Evolutionary conservation across 1,284 basidiomycete genomes (phyloP), one percentile per base, ranked within the genome.

Genomic region (Ustilago hordei): DNA sequence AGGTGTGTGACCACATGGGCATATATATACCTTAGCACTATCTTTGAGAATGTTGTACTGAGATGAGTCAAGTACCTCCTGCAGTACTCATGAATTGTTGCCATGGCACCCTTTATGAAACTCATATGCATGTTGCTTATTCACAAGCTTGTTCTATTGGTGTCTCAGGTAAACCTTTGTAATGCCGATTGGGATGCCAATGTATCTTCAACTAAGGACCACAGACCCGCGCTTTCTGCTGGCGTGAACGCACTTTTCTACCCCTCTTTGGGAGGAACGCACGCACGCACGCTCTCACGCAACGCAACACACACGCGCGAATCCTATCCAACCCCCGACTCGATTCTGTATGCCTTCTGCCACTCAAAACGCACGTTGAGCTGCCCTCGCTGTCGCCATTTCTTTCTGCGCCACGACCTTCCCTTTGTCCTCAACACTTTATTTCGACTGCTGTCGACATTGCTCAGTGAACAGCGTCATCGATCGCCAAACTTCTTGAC

Each of bases 261-360:
- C 23, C 48, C 31, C 28, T 32, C 4, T 50, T 32, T 23, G 3
- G n/a, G n/a, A 48, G 8, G 45, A n/a, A 7, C 48, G 48, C 48
- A 50, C 48, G 17, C 55, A 34, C 55, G 23, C 55, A 57, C 55
- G n/a, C 58, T 41, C 58, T 35, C 19, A 47, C 58, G 17, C 47
- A 50, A n/a, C 32, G 19, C 31, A 41, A 28, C 15, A 19, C 48
- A 41, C 61, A 32, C 54, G 32, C 54, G 39, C 39, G 43, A 45
- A 45, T 45, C 43, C 43, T 45, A 8, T n/a, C 43, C 19, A 45
- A 45, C 43, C 6, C 43, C 43, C 43, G 43, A 45, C 43, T 19
- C n/a, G 8, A 45, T 19, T 15, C 5, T 45, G 23, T 28, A 28
- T 28, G 23, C n/a, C 17, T 45, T 45, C 43, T 45, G 43, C 43